Conservation (phyloP, 306 rosid species). For the Trifolium pratense region DNA sequence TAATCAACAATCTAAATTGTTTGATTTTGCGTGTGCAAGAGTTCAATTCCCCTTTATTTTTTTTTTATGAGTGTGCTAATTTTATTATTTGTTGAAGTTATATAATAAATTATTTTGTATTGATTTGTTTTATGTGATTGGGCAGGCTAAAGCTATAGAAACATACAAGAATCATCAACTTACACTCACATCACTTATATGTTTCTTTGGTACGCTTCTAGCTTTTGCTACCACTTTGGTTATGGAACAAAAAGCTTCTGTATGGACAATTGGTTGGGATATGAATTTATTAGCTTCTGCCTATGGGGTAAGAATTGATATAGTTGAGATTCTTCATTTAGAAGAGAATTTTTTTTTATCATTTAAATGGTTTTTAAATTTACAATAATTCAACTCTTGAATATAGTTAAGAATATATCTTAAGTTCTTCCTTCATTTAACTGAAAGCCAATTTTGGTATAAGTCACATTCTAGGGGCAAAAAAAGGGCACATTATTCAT, state of each 20-base stretch:
- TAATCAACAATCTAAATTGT: neutral
- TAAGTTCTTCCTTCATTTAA: constrained; percentile 1
- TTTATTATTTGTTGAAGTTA: neutral
- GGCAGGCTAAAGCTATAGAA: constrained; percentile 72
- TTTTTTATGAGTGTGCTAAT: neutral
- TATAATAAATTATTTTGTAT: neutral
- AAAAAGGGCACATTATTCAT: neutral
- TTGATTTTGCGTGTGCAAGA: no score
- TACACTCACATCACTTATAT: constrained; percentile 71
- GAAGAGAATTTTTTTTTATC: neutral
- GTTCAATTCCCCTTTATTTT: neutral
- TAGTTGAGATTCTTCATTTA: neutral
- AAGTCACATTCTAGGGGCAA: neutral
- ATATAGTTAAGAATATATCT: neutral
- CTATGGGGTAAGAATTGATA: constrained; percentile 63
- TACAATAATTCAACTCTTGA: neutral
- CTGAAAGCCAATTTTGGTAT: neutral
- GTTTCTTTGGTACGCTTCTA: constrained; percentile 80
- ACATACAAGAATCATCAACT: constrained; percentile 85
- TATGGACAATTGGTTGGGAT: constrained; percentile 87
- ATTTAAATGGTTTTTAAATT: neutral
- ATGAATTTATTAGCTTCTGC: constrained; percentile 92
- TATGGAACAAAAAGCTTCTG: constrained; percentile 66
- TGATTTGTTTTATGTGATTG: neutral
- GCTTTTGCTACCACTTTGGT: constrained; percentile 74